Evolutionary conservation across 768 basidiomycete species (phyloP).

Genomic region (Pleurotus djamor): DNA sequence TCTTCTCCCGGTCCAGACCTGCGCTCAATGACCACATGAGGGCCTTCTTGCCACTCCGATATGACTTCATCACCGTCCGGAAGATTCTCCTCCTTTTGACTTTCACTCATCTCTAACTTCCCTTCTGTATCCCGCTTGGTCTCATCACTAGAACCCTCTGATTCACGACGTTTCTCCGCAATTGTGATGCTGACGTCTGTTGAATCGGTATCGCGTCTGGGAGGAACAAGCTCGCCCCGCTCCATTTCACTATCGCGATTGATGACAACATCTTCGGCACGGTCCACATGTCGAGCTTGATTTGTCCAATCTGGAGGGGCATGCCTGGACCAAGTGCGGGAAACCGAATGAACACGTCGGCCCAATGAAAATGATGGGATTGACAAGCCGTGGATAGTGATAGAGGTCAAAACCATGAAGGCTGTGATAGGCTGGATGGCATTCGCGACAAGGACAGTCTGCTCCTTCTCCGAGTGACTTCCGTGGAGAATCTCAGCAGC

Average conservation of each 20-base stretch:
- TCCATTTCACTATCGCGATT: conserved; percentile 75
- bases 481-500: conserved; percentile 63
- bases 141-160: conserved; percentile 8
- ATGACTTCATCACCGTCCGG: conserved; percentile 42
- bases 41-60: conserved; percentile 72
- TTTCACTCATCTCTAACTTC: conserved; percentile 9
- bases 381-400: conserved; percentile 85
- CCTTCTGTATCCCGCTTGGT: conserved; percentile 14
- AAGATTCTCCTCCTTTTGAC: conserved; percentile 29
- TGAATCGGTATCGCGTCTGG: conserved; percentile 11
- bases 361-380: conserved; percentile 95
- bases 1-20: conserved; percentile 60
- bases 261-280: conserved; percentile 73
- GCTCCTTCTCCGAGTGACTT: conserved; percentile 22
- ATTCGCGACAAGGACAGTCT: conserved; percentile 64
- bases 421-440: conserved; percentile 91
- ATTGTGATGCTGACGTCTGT: conserved; percentile 5
- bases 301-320: conserved; percentile 83
- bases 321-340: conserved; percentile 88
- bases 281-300: conserved; percentile 66
- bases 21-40: conserved; percentile 63
- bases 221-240: conserved; percentile 24
- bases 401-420: conserved; percentile 92
- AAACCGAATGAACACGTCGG: conserved; percentile 85
- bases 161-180: conserved; percentile 9